Evolutionary conservation across 495 filamentous ascomycete genomes (phyloP), one percentile per base, ranked within the genome.

Genomic region (Elaphomyces granulatus): DNA sequence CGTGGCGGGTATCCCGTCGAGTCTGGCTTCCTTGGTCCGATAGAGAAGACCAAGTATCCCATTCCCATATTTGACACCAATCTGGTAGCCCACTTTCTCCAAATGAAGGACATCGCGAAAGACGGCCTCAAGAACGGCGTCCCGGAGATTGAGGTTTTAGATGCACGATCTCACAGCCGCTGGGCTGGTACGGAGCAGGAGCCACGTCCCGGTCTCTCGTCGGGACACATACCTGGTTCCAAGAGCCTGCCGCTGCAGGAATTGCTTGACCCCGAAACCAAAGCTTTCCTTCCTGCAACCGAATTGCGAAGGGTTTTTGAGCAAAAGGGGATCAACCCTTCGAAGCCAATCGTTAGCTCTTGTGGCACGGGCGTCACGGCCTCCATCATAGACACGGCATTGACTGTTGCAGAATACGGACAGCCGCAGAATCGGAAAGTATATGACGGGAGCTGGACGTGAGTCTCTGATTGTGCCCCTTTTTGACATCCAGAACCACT

Each of bases 401-500:
- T 98, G 28, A 71, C 66, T 18, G 78, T 82, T 52, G 86, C 87
- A 14, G 81, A 78, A 16, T 85, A 74, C 52, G 81, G 79, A 9
- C 62, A 74, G 23, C 64, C 75, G 4, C 68, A 75, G 26, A 76
- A 75, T 32, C 74, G 81, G 43, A 78, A 72, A 51, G 66, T 95
- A 18, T 98, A 98, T 54, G 90, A 96, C 68, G 90, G 90, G 12
- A 94, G 86, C 51, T 96, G 90, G 90, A 94, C 88, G 81, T 92
- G 56, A 81, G 84, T 84, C 14, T 35, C 26, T 9, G 8, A 3
- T 35, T 32, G 34, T 40, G 36, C 38, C 23, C 9, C 8, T 28
- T 38, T 20, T 20, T 7, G 10, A 17, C 16, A 40, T 15, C 38
- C 20, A 21, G 18, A 16, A n/a, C n/a, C 21, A 32, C 15, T 43